A percentile compares a stretch with the other conserved stretches of the same genome.
These are phyloP conservation scores for Lactuca saligna DNA, from an alignment of 129 eudicot genomes.

Conservation along the genomic window DNA sequence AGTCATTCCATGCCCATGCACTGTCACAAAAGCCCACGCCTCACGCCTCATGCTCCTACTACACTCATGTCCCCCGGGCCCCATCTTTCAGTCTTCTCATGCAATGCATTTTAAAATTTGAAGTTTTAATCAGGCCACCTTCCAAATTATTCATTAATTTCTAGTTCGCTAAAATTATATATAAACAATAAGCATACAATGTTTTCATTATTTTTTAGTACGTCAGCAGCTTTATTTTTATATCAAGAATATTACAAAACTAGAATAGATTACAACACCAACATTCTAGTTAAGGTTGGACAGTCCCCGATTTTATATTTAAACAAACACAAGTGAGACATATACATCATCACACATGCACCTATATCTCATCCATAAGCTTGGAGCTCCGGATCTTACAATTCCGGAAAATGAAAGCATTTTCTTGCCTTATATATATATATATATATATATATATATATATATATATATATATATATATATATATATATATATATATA, in stretches of 20 bases:
- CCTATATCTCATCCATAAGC: no score
- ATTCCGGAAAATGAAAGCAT: no score
- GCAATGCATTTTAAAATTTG: background rate
- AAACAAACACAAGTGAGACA: background rate
- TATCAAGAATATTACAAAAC: no score
- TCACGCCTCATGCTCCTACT: conserved; percentile 19
- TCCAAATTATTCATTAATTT: background rate
- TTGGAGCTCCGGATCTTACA: background rate
- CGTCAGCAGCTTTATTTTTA: no score
- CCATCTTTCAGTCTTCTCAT: background rate
- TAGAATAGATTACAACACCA: no score
- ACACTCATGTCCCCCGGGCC: background rate
- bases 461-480: no score
- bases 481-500: no score
- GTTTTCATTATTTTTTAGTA: background rate
- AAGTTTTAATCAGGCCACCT: background rate
- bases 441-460: no score
- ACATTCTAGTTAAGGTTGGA: background rate
- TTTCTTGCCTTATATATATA: no score
- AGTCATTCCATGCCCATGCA: conserved; percentile 44
- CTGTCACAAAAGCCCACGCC: conserved; percentile 39
- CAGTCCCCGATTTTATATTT: no score
- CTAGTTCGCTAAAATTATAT: background rate
- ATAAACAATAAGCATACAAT: no score
- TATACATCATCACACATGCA: background rate